Evolutionary conservation across 768 basidiomycete species (phyloP).

Genomic region (Pisolithus tinctorius): DNA sequence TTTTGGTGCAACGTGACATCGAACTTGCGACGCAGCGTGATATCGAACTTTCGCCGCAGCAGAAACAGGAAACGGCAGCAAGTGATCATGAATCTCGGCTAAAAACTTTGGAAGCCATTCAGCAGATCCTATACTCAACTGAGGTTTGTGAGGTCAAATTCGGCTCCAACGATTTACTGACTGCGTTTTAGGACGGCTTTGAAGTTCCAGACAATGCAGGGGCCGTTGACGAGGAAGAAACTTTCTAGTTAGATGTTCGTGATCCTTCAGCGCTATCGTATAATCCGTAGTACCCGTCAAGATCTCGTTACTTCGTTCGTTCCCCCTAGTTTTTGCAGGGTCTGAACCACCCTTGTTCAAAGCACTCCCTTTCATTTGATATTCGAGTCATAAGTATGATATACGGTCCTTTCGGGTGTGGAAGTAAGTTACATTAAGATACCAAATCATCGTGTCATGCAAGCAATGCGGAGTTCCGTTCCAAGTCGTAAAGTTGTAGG

Average conservation of each 20-base stretch:
- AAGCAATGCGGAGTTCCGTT: too few species aligned
- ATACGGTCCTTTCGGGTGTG: too few species aligned
- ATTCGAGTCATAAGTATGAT: too few species aligned
- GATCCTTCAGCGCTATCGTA: constrained; percentile 8
- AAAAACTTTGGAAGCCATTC: constrained; percentile 65
- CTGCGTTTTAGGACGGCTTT: constrained; percentile 69
- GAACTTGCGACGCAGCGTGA: constrained; percentile 40
- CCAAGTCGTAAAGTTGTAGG: too few species aligned
- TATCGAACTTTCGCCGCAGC: constrained; percentile 91
- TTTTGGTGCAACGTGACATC: constrained; percentile 51
- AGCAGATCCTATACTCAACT: constrained; percentile 90
- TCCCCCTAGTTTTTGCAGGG: constrained; percentile 5
- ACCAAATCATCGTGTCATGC: too few species aligned
- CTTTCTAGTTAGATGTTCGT: constrained; percentile 38
- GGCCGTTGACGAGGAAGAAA: constrained; percentile 73
- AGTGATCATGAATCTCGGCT: constrained; percentile 47
- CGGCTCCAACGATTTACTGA: constrained; percentile 3
- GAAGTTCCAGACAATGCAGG: constrained; percentile 70
- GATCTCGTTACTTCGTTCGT: constrained; percentile 1
- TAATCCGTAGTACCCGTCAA: background rate
- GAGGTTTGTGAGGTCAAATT: constrained; percentile 53
- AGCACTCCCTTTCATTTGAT: too few species aligned
- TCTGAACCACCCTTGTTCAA: too few species aligned
- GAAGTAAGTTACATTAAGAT: too few species aligned
- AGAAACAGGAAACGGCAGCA: constrained; percentile 61